These are phyloP conservation scores for Coelastrella sp. DNA, from an alignment of 139 green algal genomes.

Conservation along the genomic window DNA sequence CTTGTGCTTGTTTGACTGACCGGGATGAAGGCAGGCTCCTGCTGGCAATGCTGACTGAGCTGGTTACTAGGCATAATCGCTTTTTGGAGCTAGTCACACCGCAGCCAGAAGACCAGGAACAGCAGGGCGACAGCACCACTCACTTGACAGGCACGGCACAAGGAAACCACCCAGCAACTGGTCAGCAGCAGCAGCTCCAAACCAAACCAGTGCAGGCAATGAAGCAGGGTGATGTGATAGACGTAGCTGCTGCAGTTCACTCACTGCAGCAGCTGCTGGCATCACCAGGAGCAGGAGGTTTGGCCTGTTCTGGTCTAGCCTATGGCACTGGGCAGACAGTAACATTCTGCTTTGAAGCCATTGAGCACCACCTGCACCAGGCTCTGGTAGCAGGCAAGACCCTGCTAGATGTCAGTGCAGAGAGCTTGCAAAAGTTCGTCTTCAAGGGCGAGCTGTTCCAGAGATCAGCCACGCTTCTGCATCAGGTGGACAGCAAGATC, in stretches of 20 bases:
- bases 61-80: neutral
- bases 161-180: no score
- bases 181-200: neutral
- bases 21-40: neutral
- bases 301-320: neutral
- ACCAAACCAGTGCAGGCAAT: neutral
- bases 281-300: neutral
- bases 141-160: neutral
- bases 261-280: conserved; percentile 14
- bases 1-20: neutral
- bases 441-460: neutral
- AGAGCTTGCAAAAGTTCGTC: conserved; percentile 10
- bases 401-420: neutral
- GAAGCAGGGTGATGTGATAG: neutral
- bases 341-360: neutral
- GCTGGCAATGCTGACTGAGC: conserved; percentile 1
- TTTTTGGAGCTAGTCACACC: neutral
- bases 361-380: neutral
- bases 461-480: neutral
- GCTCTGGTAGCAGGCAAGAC: neutral
- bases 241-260: neutral
- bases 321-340: neutral
- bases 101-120: conserved; percentile 1
- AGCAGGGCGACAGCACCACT: no score
- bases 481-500: neutral